Percentiles rank a stretch among this genome's conserved stretches.
Evolutionary conservation across 495 filamentous ascomycete species (phyloP).

Genomic region (Aspergillus kassunensis): DNA sequence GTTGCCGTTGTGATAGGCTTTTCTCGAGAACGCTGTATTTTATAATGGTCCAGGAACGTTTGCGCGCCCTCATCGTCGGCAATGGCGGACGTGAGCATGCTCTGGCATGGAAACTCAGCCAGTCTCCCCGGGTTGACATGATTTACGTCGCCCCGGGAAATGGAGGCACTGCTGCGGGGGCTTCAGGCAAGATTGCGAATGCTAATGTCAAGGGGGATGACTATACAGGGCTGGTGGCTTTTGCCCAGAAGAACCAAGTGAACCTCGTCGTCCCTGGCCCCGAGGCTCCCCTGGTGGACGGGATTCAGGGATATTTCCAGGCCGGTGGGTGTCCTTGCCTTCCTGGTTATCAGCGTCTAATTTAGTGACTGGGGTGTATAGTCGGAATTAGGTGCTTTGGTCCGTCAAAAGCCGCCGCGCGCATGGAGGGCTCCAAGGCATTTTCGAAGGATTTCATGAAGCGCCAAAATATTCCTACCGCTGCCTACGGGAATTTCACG

Average conservation of each 20-base stretch:
- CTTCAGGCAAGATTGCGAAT: slow-evolving; percentile 67
- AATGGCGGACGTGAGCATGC: slow-evolving; percentile 94
- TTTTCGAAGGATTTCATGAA: slow-evolving; percentile 99
- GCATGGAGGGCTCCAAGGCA: slow-evolving; percentile 93
- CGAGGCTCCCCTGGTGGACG: slow-evolving; percentile 90
- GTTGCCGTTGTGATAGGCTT: slow-evolving; percentile 12
- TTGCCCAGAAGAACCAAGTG: slow-evolving; percentile 67
- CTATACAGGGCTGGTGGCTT: slow-evolving; percentile 69
- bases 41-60: slow-evolving; percentile 44
- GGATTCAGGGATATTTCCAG: slow-evolving; percentile 80
- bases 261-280: slow-evolving; percentile 90
- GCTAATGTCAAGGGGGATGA: slow-evolving; percentile 66
- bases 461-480: slow-evolving; percentile 84
- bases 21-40: slow-evolving; percentile 30
- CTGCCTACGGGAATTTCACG: slow-evolving; percentile 82
- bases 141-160: slow-evolving; percentile 66
- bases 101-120: slow-evolving; percentile 87
- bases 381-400: slow-evolving; percentile 82
- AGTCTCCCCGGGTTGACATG: slow-evolving; percentile 59
- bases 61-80: slow-evolving; percentile 77
- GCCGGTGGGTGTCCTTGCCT: slow-evolving; percentile 35
- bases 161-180: slow-evolving; percentile 71
- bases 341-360: neutral
- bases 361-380: slow-evolving; percentile 26
- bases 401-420: slow-evolving; percentile 77